Evolutionary conservation across 108 stramenopile species (phyloP).

Genomic region (Tribonema minus): DNA sequence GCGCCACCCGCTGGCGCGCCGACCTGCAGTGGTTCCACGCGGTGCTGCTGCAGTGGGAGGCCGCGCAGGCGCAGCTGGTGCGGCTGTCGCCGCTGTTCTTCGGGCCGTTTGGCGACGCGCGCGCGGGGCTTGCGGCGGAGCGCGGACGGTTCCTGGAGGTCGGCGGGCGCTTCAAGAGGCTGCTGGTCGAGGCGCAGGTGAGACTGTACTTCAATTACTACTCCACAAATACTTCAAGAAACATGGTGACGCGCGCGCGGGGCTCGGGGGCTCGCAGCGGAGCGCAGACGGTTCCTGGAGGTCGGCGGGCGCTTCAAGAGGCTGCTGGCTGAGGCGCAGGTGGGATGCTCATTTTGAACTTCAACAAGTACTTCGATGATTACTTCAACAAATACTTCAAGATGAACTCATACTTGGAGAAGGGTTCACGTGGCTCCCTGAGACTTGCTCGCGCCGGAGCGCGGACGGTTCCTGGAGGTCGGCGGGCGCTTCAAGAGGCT

Average conservation of each 20-base stretch:
- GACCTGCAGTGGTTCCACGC: constrained; percentile 10
- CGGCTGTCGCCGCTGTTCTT: constrained; percentile 5
- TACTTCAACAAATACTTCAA: too few species aligned
- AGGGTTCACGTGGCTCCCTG: too few species aligned
- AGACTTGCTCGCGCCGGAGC: neutral
- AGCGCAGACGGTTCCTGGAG: constrained; percentile 1
- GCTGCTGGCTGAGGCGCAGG: too few species aligned
- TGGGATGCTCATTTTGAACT: too few species aligned
- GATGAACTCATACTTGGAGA: neutral
- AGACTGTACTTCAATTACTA: too few species aligned
- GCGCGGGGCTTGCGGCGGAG: neutral
- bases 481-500: too few species aligned
- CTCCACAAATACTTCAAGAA: neutral
- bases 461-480: constrained; percentile 2
- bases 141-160: constrained; percentile 4
- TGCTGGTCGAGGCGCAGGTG: too few species aligned
- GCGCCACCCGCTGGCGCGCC: constrained; percentile 1
- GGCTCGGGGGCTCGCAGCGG: neutral
- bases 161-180: too few species aligned
- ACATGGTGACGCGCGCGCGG: neutral
- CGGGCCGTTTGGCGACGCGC: neutral
- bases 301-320: too few species aligned
- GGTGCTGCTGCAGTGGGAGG: neutral
- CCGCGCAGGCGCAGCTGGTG: constrained; percentile 19
- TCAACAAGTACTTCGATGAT: too few species aligned